Evolutionary conservation across 139 green algal genomes (phyloP).

Genomic region (Gonium pectorale): DNA sequence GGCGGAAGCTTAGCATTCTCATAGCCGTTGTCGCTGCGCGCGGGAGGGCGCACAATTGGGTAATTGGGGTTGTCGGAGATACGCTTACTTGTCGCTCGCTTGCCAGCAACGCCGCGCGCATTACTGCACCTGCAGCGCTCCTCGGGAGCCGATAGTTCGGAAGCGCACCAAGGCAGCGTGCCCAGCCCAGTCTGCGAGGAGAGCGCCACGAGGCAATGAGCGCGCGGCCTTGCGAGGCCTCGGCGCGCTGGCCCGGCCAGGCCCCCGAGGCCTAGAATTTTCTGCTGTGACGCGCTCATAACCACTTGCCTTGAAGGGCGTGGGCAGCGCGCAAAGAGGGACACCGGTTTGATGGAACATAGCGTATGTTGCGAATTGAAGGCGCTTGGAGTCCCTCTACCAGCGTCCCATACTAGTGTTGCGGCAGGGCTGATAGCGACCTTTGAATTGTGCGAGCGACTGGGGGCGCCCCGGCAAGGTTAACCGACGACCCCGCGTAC

Average conservation of each 20-base stretch:
- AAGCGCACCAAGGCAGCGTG: background rate
- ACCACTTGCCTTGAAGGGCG: slow-evolving; percentile 18
- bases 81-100: background rate
- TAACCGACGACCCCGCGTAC: no score
- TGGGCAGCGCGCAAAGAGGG: background rate
- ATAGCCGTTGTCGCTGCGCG: background rate
- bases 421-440: no score
- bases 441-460: no score
- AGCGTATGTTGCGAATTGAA: background rate
- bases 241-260: background rate
- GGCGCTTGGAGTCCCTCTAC: no score
- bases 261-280: background rate
- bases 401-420: no score
- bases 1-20: background rate
- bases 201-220: background rate
- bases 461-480: no score
- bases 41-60: background rate
- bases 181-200: background rate
- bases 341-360: background rate
- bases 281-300: background rate
- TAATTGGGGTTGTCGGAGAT: background rate
- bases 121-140: slow-evolving; percentile 21
- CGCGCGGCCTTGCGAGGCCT: background rate
- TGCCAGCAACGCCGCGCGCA: background rate
- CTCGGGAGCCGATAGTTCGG: background rate